Evolutionary conservation across 108 stramenopile species (phyloP), one percentile per base, ranked within the genome.

Genomic region (Hondaea fermentalgiana): DNA sequence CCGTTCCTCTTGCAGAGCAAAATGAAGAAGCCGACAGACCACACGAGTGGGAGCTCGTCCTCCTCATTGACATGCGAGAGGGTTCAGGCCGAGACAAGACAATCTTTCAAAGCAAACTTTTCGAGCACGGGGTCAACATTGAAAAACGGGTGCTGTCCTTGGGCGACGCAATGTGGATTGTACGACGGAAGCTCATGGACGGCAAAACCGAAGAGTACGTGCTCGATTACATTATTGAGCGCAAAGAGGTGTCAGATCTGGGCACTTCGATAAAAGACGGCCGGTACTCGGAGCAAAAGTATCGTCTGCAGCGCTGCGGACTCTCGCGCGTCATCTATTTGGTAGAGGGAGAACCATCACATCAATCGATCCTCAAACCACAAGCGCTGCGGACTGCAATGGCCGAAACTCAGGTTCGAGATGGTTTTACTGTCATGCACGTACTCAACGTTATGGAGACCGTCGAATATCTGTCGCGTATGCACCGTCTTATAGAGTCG

Each of bases 271-370:
- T 90, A 23, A 35, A 88, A 25, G 90, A 90, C 29, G 87, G 87
- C 49, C 57, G 90, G 5, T 90, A 90, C 87, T 19, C 19, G 21
- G 90, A 90, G 28, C 90, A 90, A 87, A 90, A 90, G 87, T 25
- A 14, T n/a, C 87, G 90, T 10, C 90, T 90, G 29, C 55, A 12
- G 55, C 29, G 23, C n/a, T 87, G 87, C 57, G 76, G 76, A 21
- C 43, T 83, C 0, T 23, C 17, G 59, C 44, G 55, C 25, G 88
- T 90, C 60, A 60, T 88, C 23, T 90, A 90, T 10, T 28, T 90
- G n/a, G 87, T 90, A 55, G 90, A 90, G 51, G 90, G 90, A 23
- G 43, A 55, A 5, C 23, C 17, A 8, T 8, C 53, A 16, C 72
- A 23, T 19, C 72, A 35, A 42, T 21, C 51, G 51, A 12, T 23